Evolutionary conservation across 176 grass and related monocot genomes (phyloP).

Genomic region (Musa acuminata): DNA sequence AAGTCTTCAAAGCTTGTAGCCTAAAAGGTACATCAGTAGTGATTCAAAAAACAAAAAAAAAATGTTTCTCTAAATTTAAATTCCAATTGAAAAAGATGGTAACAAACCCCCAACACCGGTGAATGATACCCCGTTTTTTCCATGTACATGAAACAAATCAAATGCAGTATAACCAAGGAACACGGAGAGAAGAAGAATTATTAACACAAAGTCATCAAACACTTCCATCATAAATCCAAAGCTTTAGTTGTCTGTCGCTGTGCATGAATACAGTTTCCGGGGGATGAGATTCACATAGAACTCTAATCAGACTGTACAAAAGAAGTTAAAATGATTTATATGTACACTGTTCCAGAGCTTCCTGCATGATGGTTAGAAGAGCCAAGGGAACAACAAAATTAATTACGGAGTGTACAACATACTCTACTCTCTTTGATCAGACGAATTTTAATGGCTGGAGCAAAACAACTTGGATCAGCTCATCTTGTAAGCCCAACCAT

Average conservation of each 20-base stretch:
- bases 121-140: too few species aligned
- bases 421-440: neutral
- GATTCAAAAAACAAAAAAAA: too few species aligned
- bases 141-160: too few species aligned
- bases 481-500: constrained; percentile 78
- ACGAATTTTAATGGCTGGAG: neutral
- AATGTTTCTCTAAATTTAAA: too few species aligned
- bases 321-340: neutral
- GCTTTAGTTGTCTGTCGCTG: neutral
- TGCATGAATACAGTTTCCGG: neutral
- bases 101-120: too few species aligned
- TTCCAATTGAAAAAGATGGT: too few species aligned
- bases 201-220: too few species aligned
- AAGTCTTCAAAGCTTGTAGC: too few species aligned
- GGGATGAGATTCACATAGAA: neutral
- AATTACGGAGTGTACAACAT: neutral
- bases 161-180: too few species aligned
- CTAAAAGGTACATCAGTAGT: too few species aligned
- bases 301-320: neutral
- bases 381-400: neutral
- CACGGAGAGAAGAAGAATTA: too few species aligned
- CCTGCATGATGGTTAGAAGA: neutral
- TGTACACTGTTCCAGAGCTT: neutral
- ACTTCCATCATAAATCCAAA: neutral
- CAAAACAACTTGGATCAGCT: constrained; percentile 17